These are phyloP conservation scores for Rhododendron griersonianum DNA, from an alignment of 148 eudicot species.

Conservation along the genomic window DNA sequence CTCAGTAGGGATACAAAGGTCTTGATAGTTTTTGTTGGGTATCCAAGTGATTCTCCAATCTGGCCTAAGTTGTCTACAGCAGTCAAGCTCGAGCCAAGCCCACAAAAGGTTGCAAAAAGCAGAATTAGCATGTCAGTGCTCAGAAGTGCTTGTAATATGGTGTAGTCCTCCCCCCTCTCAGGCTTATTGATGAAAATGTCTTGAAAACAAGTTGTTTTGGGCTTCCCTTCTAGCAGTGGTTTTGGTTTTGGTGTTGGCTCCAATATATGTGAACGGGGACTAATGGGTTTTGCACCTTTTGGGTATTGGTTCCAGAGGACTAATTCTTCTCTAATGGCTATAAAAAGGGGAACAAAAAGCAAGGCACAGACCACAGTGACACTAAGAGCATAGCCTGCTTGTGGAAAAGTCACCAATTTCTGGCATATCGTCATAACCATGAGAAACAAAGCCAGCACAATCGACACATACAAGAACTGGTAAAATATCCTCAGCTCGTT, in stretches of 20 bases:
- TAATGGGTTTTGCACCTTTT: not conserved
- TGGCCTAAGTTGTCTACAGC: slow-evolving; percentile 15
- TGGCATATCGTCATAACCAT: slow-evolving; percentile 10
- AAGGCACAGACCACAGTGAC: slow-evolving; percentile 11
- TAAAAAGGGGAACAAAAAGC: slow-evolving; percentile 11
- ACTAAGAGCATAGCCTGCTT: slow-evolving; percentile 13
- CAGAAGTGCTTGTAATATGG: slow-evolving; percentile 15
- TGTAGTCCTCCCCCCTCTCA: slow-evolving; percentile 16
- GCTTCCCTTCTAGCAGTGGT: not conserved
- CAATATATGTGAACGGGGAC: not conserved
- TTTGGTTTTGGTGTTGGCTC: not conserved
- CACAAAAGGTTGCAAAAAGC: slow-evolving; percentile 9
- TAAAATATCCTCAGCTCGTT: slow-evolving; percentile 10
- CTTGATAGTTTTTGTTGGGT: slow-evolving; percentile 15
- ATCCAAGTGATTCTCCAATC: slow-evolving; percentile 12
- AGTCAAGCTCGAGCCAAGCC: slow-evolving; percentile 17
- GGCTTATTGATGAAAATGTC: slow-evolving; percentile 10
- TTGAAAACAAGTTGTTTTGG: not conserved
- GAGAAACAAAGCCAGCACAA: slow-evolving; percentile 12
- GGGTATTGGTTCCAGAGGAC: not conserved
- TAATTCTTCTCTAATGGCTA: slow-evolving; percentile 9
- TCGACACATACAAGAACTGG: slow-evolving; percentile 8
- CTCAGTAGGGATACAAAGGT: slow-evolving; percentile 11
- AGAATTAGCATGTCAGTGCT: slow-evolving; percentile 17
- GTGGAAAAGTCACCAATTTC: slow-evolving; percentile 9